A percentile compares a stretch with the other conserved stretches of the same genome.
phyloP scores from a whole-genome alignment of 2,329 filamentous ascomycete species.

The Penicillium sclerotiorum region DNA sequence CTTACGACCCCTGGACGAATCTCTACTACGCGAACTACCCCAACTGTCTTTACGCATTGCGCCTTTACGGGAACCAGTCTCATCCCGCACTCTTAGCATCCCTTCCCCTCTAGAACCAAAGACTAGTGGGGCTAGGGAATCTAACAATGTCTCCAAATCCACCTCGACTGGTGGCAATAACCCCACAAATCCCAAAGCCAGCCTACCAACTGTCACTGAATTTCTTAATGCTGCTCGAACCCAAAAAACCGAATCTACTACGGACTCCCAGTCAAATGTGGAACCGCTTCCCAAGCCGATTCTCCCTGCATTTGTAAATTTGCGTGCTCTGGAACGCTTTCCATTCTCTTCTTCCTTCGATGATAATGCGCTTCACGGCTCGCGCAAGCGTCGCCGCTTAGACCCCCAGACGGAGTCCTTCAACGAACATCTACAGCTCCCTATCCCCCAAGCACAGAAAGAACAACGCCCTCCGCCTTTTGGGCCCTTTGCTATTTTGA shows the following conservation, averaged over 20 bases:
- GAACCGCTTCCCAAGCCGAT: slow-evolving; percentile 45
- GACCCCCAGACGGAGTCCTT: slow-evolving; percentile 45
- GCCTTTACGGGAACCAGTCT: slow-evolving; percentile 50
- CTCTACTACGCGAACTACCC: slow-evolving; percentile 45
- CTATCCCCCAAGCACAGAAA: slow-evolving; percentile 51
- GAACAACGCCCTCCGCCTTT: slow-evolving; percentile 48
- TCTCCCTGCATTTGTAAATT: slow-evolving; percentile 50
- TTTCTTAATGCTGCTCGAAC: slow-evolving; percentile 40
- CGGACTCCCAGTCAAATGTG: slow-evolving; percentile 34
- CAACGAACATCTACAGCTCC: slow-evolving; percentile 50
- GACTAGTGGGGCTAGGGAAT: slow-evolving; percentile 37
- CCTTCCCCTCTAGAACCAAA: slow-evolving; percentile 51
- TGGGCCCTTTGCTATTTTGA: slow-evolving; percentile 54
- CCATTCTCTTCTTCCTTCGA: slow-evolving; percentile 45
- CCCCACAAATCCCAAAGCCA: slow-evolving; percentile 32
- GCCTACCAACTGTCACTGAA: slow-evolving; percentile 38
- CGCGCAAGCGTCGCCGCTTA: slow-evolving; percentile 48
- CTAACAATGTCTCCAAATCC: slow-evolving; percentile 32
- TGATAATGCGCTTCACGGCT: slow-evolving; percentile 34
- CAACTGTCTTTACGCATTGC: slow-evolving; percentile 50
- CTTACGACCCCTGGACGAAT: slow-evolving; percentile 44
- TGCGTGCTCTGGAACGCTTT: slow-evolving; percentile 50
- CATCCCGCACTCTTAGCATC: slow-evolving; percentile 43
- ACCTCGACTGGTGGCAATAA: slow-evolving; percentile 31
- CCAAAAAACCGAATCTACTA: slow-evolving; percentile 35